phyloP scores from a whole-genome alignment of 371 early-diverging fungal species.

The Actinomortierella ambigua region DNA sequence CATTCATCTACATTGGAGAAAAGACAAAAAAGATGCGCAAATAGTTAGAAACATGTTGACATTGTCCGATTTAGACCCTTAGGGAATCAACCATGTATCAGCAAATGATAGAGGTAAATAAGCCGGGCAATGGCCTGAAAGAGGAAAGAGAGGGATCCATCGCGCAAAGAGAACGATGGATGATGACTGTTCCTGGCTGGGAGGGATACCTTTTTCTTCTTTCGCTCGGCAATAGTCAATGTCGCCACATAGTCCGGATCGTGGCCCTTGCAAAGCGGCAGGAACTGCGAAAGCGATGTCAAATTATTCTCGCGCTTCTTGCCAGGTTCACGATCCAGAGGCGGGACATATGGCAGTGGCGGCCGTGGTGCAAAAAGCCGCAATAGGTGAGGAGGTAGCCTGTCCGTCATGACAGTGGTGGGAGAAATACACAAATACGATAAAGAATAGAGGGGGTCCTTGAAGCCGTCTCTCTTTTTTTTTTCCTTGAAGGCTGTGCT shows the following conservation, averaged over 20 bases:
- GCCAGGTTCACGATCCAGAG: constrained; percentile 77
- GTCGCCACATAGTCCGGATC: constrained; percentile 80
- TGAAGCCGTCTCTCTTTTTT: too few species aligned
- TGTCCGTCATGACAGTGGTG: constrained; percentile 73
- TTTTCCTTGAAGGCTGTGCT: too few species aligned
- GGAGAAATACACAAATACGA: too few species aligned
- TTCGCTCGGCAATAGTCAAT: constrained; percentile 70
- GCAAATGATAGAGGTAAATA: neutral
- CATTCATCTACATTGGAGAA: constrained; percentile 50
- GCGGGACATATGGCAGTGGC: constrained; percentile 71
- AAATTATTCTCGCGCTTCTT: constrained; percentile 65
- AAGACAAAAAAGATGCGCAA: neutral
- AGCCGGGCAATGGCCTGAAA: too few species aligned
- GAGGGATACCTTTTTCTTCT: constrained; percentile 67
- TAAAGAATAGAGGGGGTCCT: too few species aligned
- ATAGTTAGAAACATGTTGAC: neutral
- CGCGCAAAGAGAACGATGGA: neutral
- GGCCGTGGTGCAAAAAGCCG: constrained; percentile 94
- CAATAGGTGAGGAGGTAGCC: constrained; percentile 84
- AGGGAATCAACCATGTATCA: too few species aligned
- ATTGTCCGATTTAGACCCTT: neutral
- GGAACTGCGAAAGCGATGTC: constrained; percentile 69
- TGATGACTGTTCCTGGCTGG: neutral
- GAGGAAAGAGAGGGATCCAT: too few species aligned
- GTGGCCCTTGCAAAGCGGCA: constrained; percentile 63